A percentile compares a stretch with the other conserved stretches of the same genome.
Conservation (phyloP, 2,329 filamentous ascomycete species). For the Parastagonospora nodorum region DNA sequence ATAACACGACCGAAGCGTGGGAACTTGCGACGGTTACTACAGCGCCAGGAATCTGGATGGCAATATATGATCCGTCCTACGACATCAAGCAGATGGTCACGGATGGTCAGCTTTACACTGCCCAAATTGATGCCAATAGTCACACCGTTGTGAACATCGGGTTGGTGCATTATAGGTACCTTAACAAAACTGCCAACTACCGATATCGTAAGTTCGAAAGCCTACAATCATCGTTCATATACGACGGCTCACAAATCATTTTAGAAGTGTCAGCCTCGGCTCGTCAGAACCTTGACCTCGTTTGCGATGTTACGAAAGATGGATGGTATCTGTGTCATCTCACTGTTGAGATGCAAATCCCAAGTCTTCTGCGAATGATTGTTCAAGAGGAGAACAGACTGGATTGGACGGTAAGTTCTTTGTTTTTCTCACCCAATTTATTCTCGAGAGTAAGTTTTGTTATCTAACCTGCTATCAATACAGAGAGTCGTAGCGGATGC, state of each 20-base stretch:
- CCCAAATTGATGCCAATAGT: conserved; percentile 12
- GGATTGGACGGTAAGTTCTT: conserved; percentile 7
- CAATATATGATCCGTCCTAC: conserved; percentile 6
- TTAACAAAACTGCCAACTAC: conserved; percentile 4
- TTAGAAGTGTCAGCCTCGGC: conserved; percentile 6
- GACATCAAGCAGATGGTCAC: conserved; percentile 1
- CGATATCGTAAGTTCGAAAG: conserved; percentile 5
- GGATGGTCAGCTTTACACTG: conserved; percentile 6
- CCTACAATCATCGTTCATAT: too few relatives aligned
- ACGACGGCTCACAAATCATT: too few relatives aligned
- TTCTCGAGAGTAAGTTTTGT: background rate
- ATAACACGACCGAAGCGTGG: background rate
- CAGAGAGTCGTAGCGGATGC: conserved; percentile 10
- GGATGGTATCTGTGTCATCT: conserved; percentile 9
- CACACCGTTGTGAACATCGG: conserved; percentile 9
- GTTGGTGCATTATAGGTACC: conserved; percentile 7
- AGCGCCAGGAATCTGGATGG: conserved; percentile 9
- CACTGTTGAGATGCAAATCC: conserved; percentile 6
- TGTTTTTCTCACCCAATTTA: background rate
- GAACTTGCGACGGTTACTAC: background rate
- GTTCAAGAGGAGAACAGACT: conserved; percentile 1
- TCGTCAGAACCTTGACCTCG: conserved; percentile 9
- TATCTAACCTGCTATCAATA: background rate
- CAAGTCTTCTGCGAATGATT: conserved; percentile 6
- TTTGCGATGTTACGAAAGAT: conserved; percentile 6